phyloP scores from a whole-genome alignment of 2,329 filamentous ascomycete genomes.

The Colletotrichum sp. region DNA sequence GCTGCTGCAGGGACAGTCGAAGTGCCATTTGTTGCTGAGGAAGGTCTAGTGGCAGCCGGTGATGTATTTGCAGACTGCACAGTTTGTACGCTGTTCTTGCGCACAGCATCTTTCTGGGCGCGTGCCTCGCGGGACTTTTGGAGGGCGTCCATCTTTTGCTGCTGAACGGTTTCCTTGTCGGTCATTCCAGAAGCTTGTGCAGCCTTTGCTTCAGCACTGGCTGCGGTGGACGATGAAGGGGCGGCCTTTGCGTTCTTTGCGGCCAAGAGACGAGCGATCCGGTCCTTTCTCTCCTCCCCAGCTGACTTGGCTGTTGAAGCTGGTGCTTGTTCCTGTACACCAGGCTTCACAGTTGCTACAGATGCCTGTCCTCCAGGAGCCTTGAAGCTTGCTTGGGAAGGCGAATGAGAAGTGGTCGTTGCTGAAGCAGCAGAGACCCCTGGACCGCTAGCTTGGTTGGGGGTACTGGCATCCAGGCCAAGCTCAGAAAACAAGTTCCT shows the following conservation, averaged over 20 bases:
- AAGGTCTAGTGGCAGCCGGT: background rate
- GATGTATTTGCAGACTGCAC: background rate
- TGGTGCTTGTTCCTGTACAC: background rate
- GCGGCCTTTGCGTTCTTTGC: constrained; percentile 66
- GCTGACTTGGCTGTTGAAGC: constrained; percentile 37
- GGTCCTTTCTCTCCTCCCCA: constrained; percentile 71
- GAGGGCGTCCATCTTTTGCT: constrained; percentile 80
- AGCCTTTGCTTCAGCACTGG: background rate
- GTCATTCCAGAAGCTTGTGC: constrained; percentile 40
- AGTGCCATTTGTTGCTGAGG: background rate
- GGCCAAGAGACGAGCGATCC: constrained; percentile 78
- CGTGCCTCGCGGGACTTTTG: constrained; percentile 60
- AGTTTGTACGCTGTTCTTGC: constrained; percentile 6
- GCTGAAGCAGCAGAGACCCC: background rate
- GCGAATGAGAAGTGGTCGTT: background rate
- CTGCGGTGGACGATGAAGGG: background rate
- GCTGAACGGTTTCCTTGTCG: constrained; percentile 75
- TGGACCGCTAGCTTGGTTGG: background rate
- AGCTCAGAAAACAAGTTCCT: constrained; percentile 71
- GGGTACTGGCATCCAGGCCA: constrained; percentile 55
- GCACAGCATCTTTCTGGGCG: constrained; percentile 35
- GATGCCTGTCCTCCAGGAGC: background rate
- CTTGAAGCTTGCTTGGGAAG: background rate
- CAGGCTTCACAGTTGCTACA: background rate
- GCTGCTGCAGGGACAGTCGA: background rate